Evolutionary conservation across 1,284 basidiomycete genomes (phyloP).

Genomic region (Trametes pubescens): DNA sequence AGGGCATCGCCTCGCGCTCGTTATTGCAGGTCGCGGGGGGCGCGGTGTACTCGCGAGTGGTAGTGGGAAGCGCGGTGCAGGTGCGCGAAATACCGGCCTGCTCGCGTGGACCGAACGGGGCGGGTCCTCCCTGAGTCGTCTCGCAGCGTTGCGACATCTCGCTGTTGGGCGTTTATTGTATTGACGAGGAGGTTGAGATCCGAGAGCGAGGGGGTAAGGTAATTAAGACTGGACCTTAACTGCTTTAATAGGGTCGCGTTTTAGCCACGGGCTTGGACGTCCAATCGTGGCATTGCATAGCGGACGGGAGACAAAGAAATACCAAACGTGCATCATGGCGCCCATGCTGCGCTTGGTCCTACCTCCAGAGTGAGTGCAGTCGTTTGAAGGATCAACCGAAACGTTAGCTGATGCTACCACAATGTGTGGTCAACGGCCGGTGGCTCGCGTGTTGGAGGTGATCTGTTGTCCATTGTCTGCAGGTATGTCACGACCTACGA

Average conservation of each 20-base stretch:
- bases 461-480: too few species aligned
- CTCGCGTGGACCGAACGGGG: conserved; percentile 4
- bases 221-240: too few species aligned
- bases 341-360: background rate
- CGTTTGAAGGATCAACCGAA: background rate
- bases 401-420: background rate
- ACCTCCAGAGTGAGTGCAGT: background rate
- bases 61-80: background rate
- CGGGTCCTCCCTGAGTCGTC: conserved; percentile 4
- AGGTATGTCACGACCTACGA: too few species aligned
- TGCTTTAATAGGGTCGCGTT: background rate
- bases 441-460: background rate
- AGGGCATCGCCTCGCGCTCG: background rate
- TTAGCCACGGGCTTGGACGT: background rate
- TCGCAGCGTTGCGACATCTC: conserved; percentile 10
- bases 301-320: background rate
- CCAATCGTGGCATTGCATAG: background rate
- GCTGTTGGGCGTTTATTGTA: background rate
- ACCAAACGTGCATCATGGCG: background rate
- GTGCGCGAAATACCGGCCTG: background rate
- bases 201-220: too few species aligned
- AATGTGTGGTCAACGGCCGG: too few species aligned
- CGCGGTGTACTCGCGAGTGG: background rate
- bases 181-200: background rate
- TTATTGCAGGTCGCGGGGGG: background rate